Evolutionary conservation across 1,284 basidiomycete species (phyloP).

Genomic region (Stereum hirsutum): DNA sequence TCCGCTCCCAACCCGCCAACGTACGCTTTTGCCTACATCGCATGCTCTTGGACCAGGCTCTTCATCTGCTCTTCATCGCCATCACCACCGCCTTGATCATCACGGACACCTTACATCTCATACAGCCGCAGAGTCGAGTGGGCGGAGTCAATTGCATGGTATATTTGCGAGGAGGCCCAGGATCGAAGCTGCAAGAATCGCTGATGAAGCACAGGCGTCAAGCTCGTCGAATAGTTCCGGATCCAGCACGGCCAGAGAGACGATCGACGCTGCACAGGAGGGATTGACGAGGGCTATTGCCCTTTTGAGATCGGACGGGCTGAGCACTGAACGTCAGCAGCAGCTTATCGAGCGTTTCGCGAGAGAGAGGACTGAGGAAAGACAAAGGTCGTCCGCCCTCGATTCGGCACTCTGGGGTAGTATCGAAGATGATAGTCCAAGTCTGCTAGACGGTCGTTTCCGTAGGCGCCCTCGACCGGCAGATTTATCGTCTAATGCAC

Average conservation of each 20-base stretch:
- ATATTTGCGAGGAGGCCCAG: neutral
- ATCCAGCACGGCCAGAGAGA: no score
- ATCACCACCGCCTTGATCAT: neutral
- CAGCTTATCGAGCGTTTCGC: conserved; percentile 14
- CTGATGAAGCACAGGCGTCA: neutral
- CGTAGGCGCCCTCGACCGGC: no score
- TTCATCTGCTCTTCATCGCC: no score
- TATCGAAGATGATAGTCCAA: conserved; percentile 3
- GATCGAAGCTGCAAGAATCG: conserved; percentile 1
- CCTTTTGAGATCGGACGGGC: conserved; percentile 14
- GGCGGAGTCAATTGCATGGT: conserved; percentile 3
- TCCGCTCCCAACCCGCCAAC: no score
- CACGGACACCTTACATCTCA: no score
- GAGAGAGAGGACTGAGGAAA: conserved; percentile 6
- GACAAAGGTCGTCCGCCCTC: neutral
- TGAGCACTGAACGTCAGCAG: conserved; percentile 12
- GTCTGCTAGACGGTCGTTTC: no score
- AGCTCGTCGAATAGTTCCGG: no score
- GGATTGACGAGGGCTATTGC: conserved; percentile 4
- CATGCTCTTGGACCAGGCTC: no score
- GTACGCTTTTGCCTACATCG: no score
- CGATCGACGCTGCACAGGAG: neutral
- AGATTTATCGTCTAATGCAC: no score
- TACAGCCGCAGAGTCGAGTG: no score
- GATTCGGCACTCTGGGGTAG: conserved; percentile 4